Evolutionary conservation across 495 filamentous ascomycete genomes (phyloP), one percentile per base, ranked within the genome.

Genomic region (Talaromyces thailandensis): DNA sequence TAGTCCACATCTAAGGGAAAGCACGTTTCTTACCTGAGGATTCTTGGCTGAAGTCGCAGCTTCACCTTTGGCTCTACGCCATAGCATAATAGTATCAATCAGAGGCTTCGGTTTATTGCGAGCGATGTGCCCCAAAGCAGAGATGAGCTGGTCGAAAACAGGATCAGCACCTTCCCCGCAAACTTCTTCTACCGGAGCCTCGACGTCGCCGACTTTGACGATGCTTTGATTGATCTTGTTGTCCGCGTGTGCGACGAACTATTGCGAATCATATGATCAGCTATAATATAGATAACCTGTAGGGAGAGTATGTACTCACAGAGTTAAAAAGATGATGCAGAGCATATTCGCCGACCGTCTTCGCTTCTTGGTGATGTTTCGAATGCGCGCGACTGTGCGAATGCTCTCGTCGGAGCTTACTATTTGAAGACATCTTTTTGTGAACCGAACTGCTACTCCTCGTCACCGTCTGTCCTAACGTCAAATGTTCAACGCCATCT

Each of bases 51-150:
- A 70, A 56, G 81, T 84, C 28, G 92, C 90, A 11, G 90, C 86
- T 74, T 97, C 94, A 66, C 92, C 93, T 75, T 96, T 96, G 45
- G 83, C 86, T 72, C 96, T 96, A 45, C 95, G 84, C 94, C 94
- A 98, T 23, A 92, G 84, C 91, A 98, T 98, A 64, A 98, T 88
- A 9, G 91, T 91, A 73, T 98, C 93, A 66, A 98, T 96, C 60
- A 98, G 73, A n/a, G 91, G 89, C 67, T 93, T 96, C 4, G 94
- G 95, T 66, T 97, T 96, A 67, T 89, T 87, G 32, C 91, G 88
- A 59, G 92, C 91, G 68, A 99, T 96, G 72, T 93, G 91, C 25
- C 94, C 94, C 53, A 98, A 79, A 18, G 95, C 93, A 4, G 88
- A 87, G 53, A 99, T 93, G 66, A 96, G 84, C 72, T 96, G 94